Percentiles rank a stretch among this genome's conserved stretches.
Evolutionary conservation across 345 rosid genomes (phyloP).

Genomic region (Lumnitzera racemosa): DNA sequence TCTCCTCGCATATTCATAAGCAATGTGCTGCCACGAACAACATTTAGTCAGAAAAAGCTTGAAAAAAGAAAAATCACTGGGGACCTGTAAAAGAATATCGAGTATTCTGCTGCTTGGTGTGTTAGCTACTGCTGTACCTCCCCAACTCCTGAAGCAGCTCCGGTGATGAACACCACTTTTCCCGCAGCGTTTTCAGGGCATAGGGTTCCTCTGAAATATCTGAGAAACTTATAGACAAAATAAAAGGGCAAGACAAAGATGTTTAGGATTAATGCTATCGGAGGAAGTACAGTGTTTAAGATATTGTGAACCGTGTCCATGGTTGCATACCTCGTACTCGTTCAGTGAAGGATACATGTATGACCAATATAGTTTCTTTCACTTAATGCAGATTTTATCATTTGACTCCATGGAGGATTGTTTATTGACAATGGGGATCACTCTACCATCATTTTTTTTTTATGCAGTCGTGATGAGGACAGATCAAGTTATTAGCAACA

Average conservation of each 20-base stretch:
- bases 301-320: constrained; percentile 16
- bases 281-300: constrained; percentile 23
- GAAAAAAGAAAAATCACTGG: too few relatives aligned
- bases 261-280: constrained; percentile 9
- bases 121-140: constrained; percentile 21
- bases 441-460: too few relatives aligned
- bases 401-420: too few relatives aligned
- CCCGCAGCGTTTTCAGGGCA: constrained; percentile 26
- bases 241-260: constrained; percentile 19
- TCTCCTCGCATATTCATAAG: constrained; percentile 26
- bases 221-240: constrained; percentile 11
- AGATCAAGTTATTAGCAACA: too few relatives aligned
- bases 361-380: too few relatives aligned
- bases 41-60: background rate
- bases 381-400: too few relatives aligned
- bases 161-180: constrained; percentile 45
- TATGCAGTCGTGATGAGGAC: too few relatives aligned
- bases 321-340: too few relatives aligned
- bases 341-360: too few relatives aligned
- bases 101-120: too few relatives aligned
- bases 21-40: constrained; percentile 11
- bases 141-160: constrained; percentile 56
- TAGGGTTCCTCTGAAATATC: background rate
- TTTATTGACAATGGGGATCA: too few relatives aligned
- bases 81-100: too few relatives aligned